A percentile compares a stretch with the other conserved stretches of the same genome.
Evolutionary conservation across 148 eudicot genomes (phyloP).

Genomic region (Cornus controversa): DNA sequence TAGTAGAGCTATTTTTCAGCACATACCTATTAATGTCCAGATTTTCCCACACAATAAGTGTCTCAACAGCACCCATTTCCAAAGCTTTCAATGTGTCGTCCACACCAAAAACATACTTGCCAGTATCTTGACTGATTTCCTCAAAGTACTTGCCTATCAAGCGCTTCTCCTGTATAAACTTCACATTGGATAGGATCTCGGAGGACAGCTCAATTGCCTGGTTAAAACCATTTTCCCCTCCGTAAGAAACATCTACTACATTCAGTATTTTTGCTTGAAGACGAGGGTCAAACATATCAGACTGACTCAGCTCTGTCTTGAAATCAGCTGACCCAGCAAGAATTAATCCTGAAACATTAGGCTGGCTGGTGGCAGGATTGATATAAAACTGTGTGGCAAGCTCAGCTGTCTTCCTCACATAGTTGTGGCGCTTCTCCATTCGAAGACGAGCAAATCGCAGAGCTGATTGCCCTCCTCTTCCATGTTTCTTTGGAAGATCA

Average conservation of each 20-base stretch:
- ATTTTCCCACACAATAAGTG: slow-evolving; percentile 32
- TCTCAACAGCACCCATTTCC: slow-evolving; percentile 33
- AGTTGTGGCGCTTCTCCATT: slow-evolving; percentile 35
- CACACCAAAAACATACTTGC: slow-evolving; percentile 33
- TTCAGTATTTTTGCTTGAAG: slow-evolving; percentile 28
- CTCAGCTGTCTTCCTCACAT: slow-evolving; percentile 35
- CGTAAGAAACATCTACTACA: slow-evolving; percentile 31
- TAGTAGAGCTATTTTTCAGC: slow-evolving; percentile 19
- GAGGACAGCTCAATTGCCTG: slow-evolving; percentile 32
- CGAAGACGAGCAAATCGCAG: slow-evolving; percentile 35
- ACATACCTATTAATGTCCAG: slow-evolving; percentile 26
- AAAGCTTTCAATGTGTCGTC: slow-evolving; percentile 28
- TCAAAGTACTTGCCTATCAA: slow-evolving; percentile 32
- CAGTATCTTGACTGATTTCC: slow-evolving; percentile 31
- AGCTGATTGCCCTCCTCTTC: slow-evolving; percentile 36
- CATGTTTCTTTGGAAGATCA: slow-evolving; percentile 33
- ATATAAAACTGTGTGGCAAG: slow-evolving; percentile 29
- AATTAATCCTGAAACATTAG: slow-evolving; percentile 30
- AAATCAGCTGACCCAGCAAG: slow-evolving; percentile 36
- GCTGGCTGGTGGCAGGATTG: slow-evolving; percentile 35
- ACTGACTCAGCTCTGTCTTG: slow-evolving; percentile 31
- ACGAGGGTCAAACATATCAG: slow-evolving; percentile 36
- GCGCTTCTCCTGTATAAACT: slow-evolving; percentile 30
- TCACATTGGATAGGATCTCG: slow-evolving; percentile 26
- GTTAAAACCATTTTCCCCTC: slow-evolving; percentile 34